Evolutionary conservation across 2,329 filamentous ascomycete species (phyloP), one percentile per base, ranked within the genome.

Genomic region (Aspergillus eucalypticola): DNA sequence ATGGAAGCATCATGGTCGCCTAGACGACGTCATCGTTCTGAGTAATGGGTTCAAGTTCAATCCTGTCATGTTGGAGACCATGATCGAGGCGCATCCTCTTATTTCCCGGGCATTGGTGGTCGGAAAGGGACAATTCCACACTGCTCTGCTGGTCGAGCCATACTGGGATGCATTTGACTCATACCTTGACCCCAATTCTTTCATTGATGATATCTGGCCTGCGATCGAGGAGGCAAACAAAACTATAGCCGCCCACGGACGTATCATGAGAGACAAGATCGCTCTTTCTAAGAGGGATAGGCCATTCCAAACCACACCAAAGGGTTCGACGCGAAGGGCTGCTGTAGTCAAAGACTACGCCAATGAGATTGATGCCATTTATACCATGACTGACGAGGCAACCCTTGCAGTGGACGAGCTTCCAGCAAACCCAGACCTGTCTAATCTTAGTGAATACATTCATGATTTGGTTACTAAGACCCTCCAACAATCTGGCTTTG

Each of bases 41-140:
- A 57, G 52, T 23, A 64, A 64, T 25, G 76, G 76, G 1, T 72
- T 77, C 53, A 82, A 81, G 61, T 71, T 78, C 38, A 80, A 80
- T 39, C 79, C 80, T 0, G 56, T 76, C 19, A 44, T 13, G 3
- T 2, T 60, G 25, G 46, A n/a, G 2, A 27, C 15, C 3, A 39
- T 23, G 41, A 44, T 44, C 5, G 41, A 44, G 19, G 41, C 41
- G 19, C 41, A 44, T 23, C 41, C 41, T 44, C 41, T 21, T 3
- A 44, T 44, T 11, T 44, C 41, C 19, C 41, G 41, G 23, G 41
- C 41, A 11, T 21, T 44, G 41, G 41, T 44, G 19, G 41, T 44
- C 10, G 41, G 41, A 13, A 44, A 44, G 19, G 19, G 19, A 13
- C 17, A 23, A 11, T 44, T 44, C 8, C 41, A 44, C 41, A 44